Base-by-base conservation (phyloP, 2,329 filamentous ascomycete genomes). In the Neofusicoccum sp. region DNA sequence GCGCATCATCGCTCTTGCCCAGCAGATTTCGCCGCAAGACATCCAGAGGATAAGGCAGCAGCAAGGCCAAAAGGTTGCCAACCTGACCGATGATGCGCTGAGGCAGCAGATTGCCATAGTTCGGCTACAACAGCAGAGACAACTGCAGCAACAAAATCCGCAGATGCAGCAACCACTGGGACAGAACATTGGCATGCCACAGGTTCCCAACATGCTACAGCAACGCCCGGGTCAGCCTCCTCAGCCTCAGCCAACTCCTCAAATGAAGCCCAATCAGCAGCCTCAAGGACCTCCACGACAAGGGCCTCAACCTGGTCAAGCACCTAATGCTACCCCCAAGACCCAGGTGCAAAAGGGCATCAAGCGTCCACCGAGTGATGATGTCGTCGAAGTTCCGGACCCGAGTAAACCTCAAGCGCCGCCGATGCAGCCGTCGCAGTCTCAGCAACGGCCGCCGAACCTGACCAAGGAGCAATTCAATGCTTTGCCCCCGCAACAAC, bases 21-120 rank as follows among this genome's bases (percentile, higher is more conserved):
- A 60, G 47, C 58, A 51, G 12, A 44, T 58, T 11, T 43, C 62
- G 9, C 33, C 51, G 26, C 43, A 38, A 16, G 53, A 64, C 54
- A 48, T 63, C 56, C 41, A 66, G 28, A 64, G 54, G 58, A 65
- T 60, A 12, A 56, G 49, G 40, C 58, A 45, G 16, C 61, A 65
- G 11, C 45, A 59, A 16, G 44, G 61, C 9, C 64, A 70, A 24
- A 71, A 71, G 38, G 65, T 73, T n/a, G 44, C 59, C 24, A 43
- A 51, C 28, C 9, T 48, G 51, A 72, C 68, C 3, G 79, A 82
- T 63, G 79, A 81, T 3, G 72, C 78, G 56, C 67, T 82, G 20
- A 71, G 74, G 36, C 53, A 64, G 49, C 59, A 64, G 24, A 65
- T 51, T 34, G 60, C 53, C 7, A 6, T 63, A 41, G 62, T 79